Base-by-base conservation (phyloP, 768 basidiomycete species). In the Auricularia cornea region DNA sequence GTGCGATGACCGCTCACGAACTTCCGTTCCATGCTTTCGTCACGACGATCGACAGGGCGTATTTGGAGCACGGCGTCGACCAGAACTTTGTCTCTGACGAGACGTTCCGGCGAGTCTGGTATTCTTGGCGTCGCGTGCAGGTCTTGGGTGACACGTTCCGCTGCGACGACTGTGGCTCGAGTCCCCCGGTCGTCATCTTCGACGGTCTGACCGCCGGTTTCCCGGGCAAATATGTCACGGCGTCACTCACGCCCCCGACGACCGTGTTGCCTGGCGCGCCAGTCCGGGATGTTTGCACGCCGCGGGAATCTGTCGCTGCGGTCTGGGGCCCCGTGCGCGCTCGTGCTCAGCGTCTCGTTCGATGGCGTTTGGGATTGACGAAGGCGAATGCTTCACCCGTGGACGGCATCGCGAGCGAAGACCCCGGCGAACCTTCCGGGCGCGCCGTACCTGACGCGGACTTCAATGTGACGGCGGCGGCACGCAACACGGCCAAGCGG, bases 21-120 rank as follows among this genome's bases (percentile, higher is more conserved):
- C 65, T 65, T n/a, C 68, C 68, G 3, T 69, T 68, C 52, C 20
- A 60, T 12, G 65, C 67, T 44, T 69, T 62, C 14, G 54, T 60
- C 1, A 30, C 60, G 1, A n/a, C n/a, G n/a, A n/a, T n/a, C n/a
- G 60, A 60, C 0, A 63, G 67, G 12, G 16, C 23, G 16, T 69
- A 69, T 33, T 41, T 59, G 33, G 62, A 66, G 14, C 33, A 40
- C n/a, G 18, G 33, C 11, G 26, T 31, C 12, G 41, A 28, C 2
- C 10, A 40, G 2, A 20, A 1, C 3, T 68, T 69, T 60, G 64
- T 62, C 59, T 57, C 63, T 1, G 62, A 65, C 20, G 65, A 69
- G 33, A 68, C 65, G 1, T 69, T 69, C 31, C 56, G 60, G 4
- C 59, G 60, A 3, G 67, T 63, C 2, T 69, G 67, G 67, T 68